Evolutionary conservation across 192 early-diverging fungal species (phyloP).

Genomic region (Mycoemilia scoparia): DNA sequence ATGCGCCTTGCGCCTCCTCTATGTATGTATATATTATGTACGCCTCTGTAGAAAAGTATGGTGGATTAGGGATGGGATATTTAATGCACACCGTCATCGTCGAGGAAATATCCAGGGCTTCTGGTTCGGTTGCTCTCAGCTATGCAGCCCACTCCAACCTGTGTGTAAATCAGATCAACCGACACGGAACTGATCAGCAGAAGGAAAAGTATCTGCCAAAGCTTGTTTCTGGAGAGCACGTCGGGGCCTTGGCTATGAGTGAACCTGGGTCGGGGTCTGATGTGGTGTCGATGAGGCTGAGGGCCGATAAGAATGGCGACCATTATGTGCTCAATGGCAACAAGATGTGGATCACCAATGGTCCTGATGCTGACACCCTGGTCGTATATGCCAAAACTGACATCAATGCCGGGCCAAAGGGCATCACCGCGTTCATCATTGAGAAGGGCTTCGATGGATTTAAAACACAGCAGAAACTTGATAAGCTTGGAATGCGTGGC

Average conservation of each 20-base stretch:
- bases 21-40: too few species aligned
- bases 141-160: slow-evolving; percentile 97
- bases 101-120: slow-evolving; percentile 83
- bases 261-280: slow-evolving; percentile 80
- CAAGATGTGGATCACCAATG: slow-evolving; percentile 97
- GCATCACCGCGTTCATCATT: slow-evolving; percentile 88
- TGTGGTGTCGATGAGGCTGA: slow-evolving; percentile 77
- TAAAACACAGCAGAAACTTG: slow-evolving; percentile 66
- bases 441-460: slow-evolving; percentile 80
- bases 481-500: slow-evolving; percentile 93
- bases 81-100: slow-evolving; percentile 76
- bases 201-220: slow-evolving; percentile 80
- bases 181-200: slow-evolving; percentile 73
- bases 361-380: slow-evolving; percentile 72
- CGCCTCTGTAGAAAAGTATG: slow-evolving; percentile 74
- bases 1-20: too few species aligned
- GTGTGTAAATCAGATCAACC: slow-evolving; percentile 89
- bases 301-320: slow-evolving; percentile 70
- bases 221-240: slow-evolving; percentile 68
- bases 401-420: slow-evolving; percentile 52
- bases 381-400: slow-evolving; percentile 90
- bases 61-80: slow-evolving; percentile 79
- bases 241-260: slow-evolving; percentile 90
- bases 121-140: slow-evolving; percentile 74
- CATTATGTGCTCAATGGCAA: slow-evolving; percentile 70